These are phyloP conservation scores for Nicotiana attenuata DNA, from an alignment of 257 asterid species.

Conservation along the genomic window DNA sequence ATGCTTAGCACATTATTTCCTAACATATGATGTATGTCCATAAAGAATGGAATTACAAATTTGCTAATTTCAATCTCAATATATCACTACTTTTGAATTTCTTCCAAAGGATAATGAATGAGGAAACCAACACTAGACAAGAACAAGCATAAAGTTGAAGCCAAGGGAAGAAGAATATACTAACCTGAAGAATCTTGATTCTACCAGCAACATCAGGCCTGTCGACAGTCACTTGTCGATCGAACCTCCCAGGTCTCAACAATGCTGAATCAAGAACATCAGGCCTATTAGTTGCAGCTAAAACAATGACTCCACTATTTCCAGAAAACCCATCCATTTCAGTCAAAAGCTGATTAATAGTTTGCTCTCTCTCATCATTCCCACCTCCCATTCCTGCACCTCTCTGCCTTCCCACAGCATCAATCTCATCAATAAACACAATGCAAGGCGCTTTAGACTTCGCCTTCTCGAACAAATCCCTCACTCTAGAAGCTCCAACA, in stretches of 20 bases:
- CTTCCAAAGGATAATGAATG: background rate
- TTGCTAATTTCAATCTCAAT: background rate
- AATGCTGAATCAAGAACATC: slow-evolving; percentile 97
- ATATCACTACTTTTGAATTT: background rate
- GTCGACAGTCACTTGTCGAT: slow-evolving; percentile 91
- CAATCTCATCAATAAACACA: slow-evolving; percentile 95
- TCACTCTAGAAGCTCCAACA: slow-evolving; percentile 96
- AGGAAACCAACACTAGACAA: background rate
- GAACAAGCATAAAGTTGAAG: background rate
- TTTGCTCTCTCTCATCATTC: slow-evolving; percentile 96
- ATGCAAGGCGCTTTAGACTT: slow-evolving; percentile 95
- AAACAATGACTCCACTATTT: slow-evolving; percentile 83
- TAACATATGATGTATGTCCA: background rate
- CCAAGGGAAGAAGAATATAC: slow-evolving; percentile 14
- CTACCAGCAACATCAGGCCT: slow-evolving; percentile 98
- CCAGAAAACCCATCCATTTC: slow-evolving; percentile 99
- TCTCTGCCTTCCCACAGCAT: slow-evolving; percentile 97
- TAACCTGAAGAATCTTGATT: slow-evolving; percentile 89
- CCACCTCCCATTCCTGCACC: slow-evolving; percentile 98
- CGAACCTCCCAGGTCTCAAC: slow-evolving; percentile 96
- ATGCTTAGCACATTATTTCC: background rate
- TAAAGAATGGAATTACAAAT: background rate
- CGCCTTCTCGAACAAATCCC: slow-evolving; percentile 97
- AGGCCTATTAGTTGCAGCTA: slow-evolving; percentile 94
- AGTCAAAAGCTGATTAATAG: slow-evolving; percentile 94